Conservation (phyloP, 805 yeast species). For the Kazachstania taianensis region DNA sequence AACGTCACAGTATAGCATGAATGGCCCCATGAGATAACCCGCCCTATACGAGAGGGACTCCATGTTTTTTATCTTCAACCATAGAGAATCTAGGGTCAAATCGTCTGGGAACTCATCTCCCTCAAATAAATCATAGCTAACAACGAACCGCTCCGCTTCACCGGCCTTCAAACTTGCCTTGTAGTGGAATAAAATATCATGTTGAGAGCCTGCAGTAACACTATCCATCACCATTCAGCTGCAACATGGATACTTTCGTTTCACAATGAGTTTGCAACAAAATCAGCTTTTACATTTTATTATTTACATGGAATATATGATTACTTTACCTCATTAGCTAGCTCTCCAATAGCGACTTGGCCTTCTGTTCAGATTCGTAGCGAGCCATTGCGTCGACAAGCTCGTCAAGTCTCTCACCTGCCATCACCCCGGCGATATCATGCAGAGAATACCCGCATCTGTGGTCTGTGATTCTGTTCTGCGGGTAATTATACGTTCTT, state of each 20-base stretch:
- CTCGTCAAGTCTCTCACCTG: constrained; percentile 48
- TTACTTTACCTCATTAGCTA: background rate
- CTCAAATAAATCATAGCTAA: constrained; percentile 38
- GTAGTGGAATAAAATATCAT: constrained; percentile 8
- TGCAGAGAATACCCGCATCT: constrained; percentile 74
- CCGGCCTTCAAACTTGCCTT: constrained; percentile 40
- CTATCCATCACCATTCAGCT: too few species aligned
- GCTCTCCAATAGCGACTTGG: constrained; percentile 30
- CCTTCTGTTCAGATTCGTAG: constrained; percentile 36
- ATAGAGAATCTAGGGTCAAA: constrained; percentile 29
- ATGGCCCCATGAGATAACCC: constrained; percentile 70
- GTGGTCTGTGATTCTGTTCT: constrained; percentile 89
- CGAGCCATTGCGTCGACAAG: constrained; percentile 43
- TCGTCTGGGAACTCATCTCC: constrained; percentile 23
- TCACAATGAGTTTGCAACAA: background rate
- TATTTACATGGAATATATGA: too few species aligned
- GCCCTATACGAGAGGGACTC: constrained; percentile 48
- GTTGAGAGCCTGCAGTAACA: too few species aligned
- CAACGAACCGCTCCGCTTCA: constrained; percentile 45
- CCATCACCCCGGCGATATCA: constrained; percentile 58
- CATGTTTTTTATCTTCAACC: constrained; percentile 49
- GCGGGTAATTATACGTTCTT: constrained; percentile 87
- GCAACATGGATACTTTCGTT: too few species aligned
- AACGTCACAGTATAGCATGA: constrained; percentile 62
- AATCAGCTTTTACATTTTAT: too few species aligned